A percentile compares a stretch with the other conserved stretches of the same genome.
phyloP scores from a whole-genome alignment of 2,329 filamentous ascomycete genomes.

The Neophaeococcomyces aloes region DNA sequence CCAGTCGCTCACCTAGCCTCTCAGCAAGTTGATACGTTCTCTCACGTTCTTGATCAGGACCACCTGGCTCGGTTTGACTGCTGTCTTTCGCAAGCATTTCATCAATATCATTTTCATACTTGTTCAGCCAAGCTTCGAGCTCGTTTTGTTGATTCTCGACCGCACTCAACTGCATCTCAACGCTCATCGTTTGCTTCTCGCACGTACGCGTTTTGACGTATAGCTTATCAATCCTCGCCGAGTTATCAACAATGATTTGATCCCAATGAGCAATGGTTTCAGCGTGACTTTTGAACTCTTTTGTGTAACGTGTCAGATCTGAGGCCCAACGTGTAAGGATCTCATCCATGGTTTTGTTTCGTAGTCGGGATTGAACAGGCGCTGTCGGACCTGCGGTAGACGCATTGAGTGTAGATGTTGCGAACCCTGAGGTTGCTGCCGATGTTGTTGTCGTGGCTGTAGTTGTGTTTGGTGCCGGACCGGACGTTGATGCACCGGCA shows the following conservation, averaged over 20 bases:
- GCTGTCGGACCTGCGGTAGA: constrained; percentile 75
- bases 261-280: constrained; percentile 85
- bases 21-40: constrained; percentile 90
- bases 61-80: constrained; percentile 59
- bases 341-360: constrained; percentile 99
- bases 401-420: constrained; percentile 48
- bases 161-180: constrained; percentile 78
- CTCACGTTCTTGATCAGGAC: constrained; percentile 91
- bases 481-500: constrained; percentile 12
- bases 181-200: constrained; percentile 82
- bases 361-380: constrained; percentile 70
- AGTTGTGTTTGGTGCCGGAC: constrained; percentile 6
- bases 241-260: constrained; percentile 81
- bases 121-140: constrained; percentile 74
- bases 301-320: constrained; percentile 90
- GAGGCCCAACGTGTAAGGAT: constrained; percentile 96
- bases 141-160: constrained; percentile 93
- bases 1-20: constrained; percentile 78
- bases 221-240: constrained; percentile 85
- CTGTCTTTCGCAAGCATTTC: constrained; percentile 61
- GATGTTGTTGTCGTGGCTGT: neutral
- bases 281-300: constrained; percentile 88
- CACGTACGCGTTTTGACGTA: constrained; percentile 89
- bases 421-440: constrained; percentile 6
- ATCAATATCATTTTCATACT: constrained; percentile 85